These are phyloP conservation scores for Pseudohalonectria lignicola DNA, from an alignment of 2,329 filamentous ascomycete species.

Conservation along the genomic window DNA sequence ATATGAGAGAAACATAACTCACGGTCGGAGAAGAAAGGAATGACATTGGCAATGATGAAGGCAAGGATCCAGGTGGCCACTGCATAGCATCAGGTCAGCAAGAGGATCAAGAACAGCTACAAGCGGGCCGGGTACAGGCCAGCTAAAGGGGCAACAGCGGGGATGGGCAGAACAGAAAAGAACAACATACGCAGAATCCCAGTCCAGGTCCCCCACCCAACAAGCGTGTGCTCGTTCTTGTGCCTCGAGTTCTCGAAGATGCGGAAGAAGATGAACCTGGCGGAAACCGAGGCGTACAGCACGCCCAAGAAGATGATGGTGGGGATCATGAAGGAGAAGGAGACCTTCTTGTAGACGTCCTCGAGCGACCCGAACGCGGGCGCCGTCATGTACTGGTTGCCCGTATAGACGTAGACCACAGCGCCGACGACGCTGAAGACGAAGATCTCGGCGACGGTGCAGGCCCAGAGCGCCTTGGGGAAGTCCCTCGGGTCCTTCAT, in stretches of 20 bases:
- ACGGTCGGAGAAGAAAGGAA: slow-evolving; percentile 81
- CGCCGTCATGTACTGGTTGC: slow-evolving; percentile 77
- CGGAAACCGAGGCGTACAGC: slow-evolving; percentile 80
- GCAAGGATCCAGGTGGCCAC: slow-evolving; percentile 71
- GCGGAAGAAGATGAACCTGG: slow-evolving; percentile 86
- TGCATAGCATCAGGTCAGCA: slow-evolving; percentile 12
- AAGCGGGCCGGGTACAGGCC: background rate
- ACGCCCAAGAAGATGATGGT: slow-evolving; percentile 89
- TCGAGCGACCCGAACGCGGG: slow-evolving; percentile 81
- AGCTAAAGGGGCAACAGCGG: too few relatives aligned
- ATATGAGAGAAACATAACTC: slow-evolving; percentile 14
- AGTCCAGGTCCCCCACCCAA: slow-evolving; percentile 73
- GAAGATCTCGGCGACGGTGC: slow-evolving; percentile 79
- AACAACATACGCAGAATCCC: slow-evolving; percentile 51
- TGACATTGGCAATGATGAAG: slow-evolving; percentile 85
- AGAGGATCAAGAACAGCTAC: too few relatives aligned
- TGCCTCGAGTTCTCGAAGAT: slow-evolving; percentile 71
- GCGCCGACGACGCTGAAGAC: slow-evolving; percentile 75
- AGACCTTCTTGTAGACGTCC: slow-evolving; percentile 72
- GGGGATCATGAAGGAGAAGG: slow-evolving; percentile 92
- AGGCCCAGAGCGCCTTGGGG: slow-evolving; percentile 83
- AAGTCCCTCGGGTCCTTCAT: slow-evolving; percentile 76
- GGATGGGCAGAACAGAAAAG: slow-evolving; percentile 6
- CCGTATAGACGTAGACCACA: slow-evolving; percentile 78
- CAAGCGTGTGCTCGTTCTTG: slow-evolving; percentile 66